Evolutionary conservation across 768 basidiomycete species (phyloP), one percentile per base, ranked within the genome.

Genomic region (Psilocybe subaeruginosa): DNA sequence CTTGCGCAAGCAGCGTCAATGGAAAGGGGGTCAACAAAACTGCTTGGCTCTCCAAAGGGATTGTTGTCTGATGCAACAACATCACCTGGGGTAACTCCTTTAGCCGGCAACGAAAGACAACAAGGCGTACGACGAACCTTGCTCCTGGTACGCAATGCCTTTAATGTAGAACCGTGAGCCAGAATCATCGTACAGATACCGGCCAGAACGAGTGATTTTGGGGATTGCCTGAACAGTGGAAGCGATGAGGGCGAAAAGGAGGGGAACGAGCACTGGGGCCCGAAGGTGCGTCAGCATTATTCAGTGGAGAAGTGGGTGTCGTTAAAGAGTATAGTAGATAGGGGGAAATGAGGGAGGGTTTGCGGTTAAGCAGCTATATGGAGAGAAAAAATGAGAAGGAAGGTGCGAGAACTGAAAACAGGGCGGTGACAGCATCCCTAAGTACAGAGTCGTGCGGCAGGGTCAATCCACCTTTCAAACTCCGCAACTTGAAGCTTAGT

Each of bases 141-240:
- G 91, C 62, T 84, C 80, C 72, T 94, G 92, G 74, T 95, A 95
- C 9, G 91, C 91, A 58, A 94, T 76, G 56, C 92, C 93, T 74
- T 92, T 93, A 76, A 97, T 90, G 76, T 87, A 95, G 76, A 96
- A 97, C 56, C 95, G 77, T 41, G 71, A 87, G 3, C 93, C 92
- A 53, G 86, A 83, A 3, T 82, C 82, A 43, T 83, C 83, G 75
- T 95, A 97, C 46, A 97, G 86, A 72, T 95, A 97, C 69, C 86
- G 85, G 35, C 92, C 94, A 30, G 78, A 71, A 47, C 92, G 83
- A 41, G 88, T 80, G 66, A 97, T 81, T 58, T 83, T 81, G 35
- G 85, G 80, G 47, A 95, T 79, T 59, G 92, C 92, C n/a, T 77
- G 70, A n/a, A 83, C 86, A 37, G 77, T 72, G n/a, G 77, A 73